Base-by-base conservation (phyloP, 352 stramenopile genomes). In the Pythium chondricola region DNA sequence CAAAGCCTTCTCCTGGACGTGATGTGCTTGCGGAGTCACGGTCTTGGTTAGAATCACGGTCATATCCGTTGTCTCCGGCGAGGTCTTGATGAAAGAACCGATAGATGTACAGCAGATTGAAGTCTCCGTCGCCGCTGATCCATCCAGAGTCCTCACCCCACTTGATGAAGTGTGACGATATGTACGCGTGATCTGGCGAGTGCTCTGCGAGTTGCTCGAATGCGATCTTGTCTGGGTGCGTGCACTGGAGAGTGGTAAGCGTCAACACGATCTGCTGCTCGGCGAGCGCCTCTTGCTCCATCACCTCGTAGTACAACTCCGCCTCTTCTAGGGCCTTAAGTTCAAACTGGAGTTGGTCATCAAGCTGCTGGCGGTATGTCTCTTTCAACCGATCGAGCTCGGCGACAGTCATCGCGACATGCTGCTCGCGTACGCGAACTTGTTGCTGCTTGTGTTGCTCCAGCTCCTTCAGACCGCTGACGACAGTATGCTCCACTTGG, bases 161-260 rank as follows among this genome's bases (percentile, higher is more conserved):
- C n/a, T n/a, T n/a, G n/a, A n/a, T n/a, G n/a, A n/a, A n/a, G n/a
- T n/a, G n/a, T n/a, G n/a, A n/a, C n/a, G n/a, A n/a, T n/a, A 88
- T 82, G 33, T 71, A 71, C 32, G 65, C 67, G 40, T 57, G 65
- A 33, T 85, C 76, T 3, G 71, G 55, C 6, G 61, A 63, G 38
- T 83, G 67, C 10, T 69, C 52, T 0, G 64, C 35, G 0, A 88
- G 21, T 31, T 69, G 58, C 29, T 88, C 71, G n/a, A 76, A 75
- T 6, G 63, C 72, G 22, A 81, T 69, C 25, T 44, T 52, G 0
- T 21, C 25, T 8, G 63, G 62, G 29, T 61, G 59, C 7, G 60
- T 52, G 27, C 56, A 65, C 39, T 85, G 64, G 1, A 85, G 46
- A 0, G 58, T 55, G 18, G 67, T 52, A 3, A 82, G 53, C 2